Evolutionary conservation across 306 rosid species (phyloP).

Genomic region (Lupinus albus): DNA sequence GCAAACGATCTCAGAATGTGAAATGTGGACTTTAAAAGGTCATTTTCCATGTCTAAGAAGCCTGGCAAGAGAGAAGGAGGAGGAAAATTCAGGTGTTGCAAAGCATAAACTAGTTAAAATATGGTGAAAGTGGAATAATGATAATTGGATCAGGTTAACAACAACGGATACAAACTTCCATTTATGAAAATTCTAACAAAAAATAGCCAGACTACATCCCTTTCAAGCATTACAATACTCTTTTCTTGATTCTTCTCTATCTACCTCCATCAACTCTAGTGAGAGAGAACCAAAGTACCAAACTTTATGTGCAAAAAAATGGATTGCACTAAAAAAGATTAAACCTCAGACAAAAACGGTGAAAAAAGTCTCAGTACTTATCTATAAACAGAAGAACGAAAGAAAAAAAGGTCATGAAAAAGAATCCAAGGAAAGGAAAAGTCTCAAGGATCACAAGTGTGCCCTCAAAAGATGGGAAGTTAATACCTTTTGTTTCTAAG

Average conservation of each 20-base stretch:
- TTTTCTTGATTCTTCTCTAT: constrained; percentile 30
- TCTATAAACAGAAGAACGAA: constrained; percentile 57
- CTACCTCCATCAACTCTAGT: constrained; percentile 57
- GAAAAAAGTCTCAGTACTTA: constrained; percentile 30
- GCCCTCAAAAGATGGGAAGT: constrained; percentile 55
- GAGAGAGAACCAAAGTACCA: constrained; percentile 49
- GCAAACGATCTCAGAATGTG: constrained; percentile 54
- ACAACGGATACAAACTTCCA: constrained; percentile 58
- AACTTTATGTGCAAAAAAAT: constrained; percentile 42
- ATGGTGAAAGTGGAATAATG: constrained; percentile 51
- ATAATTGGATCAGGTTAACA: constrained; percentile 81
- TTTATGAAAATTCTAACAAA: constrained; percentile 42
- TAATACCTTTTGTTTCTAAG: no score
- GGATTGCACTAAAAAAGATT: constrained; percentile 9
- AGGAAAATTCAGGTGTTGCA: constrained; percentile 45
- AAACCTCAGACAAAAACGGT: constrained; percentile 35
- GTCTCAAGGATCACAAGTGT: constrained; percentile 82
- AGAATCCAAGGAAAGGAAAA: constrained; percentile 56
- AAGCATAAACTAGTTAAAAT: constrained; percentile 53
- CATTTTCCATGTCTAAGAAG: constrained; percentile 58
- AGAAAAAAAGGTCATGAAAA: constrained; percentile 60
- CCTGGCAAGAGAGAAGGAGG: constrained; percentile 38
- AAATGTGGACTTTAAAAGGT: constrained; percentile 48
- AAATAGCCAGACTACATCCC: constrained; percentile 28
- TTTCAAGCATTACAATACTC: constrained; percentile 50